Percentiles rank a stretch among this genome's conserved stretches.
phyloP scores from a whole-genome alignment of 1,284 basidiomycete genomes.

The Boletus nobilissimus region DNA sequence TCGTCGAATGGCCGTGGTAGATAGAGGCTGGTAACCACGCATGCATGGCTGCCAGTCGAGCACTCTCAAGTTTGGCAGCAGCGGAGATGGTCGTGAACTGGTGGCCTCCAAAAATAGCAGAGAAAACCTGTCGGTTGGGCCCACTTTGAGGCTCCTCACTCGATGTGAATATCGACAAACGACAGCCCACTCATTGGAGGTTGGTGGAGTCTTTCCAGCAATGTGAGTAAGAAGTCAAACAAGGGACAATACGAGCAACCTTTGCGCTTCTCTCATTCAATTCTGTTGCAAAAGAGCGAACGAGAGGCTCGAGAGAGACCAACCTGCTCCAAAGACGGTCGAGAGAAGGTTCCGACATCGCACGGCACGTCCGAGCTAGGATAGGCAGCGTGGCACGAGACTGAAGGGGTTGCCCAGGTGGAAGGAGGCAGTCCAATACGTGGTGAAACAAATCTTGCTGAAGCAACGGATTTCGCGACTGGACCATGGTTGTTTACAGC shows the following conservation, averaged over 20 bases:
- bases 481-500: too few relatives aligned
- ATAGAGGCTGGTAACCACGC: not conserved
- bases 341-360: slow-evolving; percentile 9
- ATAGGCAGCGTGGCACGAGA: not conserved
- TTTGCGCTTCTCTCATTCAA: not conserved
- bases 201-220: not conserved
- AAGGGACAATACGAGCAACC: not conserved
- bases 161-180: slow-evolving; percentile 18
- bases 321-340: slow-evolving; percentile 19
- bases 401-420: not conserved
- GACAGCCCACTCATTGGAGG: slow-evolving; percentile 6
- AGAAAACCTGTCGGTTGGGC: not conserved
- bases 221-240: not conserved
- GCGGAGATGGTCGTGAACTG: not conserved
- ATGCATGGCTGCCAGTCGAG: not conserved
- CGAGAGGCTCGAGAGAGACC: slow-evolving; percentile 22
- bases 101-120: not conserved
- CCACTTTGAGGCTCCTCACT: not conserved
- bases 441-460: slow-evolving; percentile 31
- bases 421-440: not conserved
- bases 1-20: not conserved
- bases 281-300: not conserved
- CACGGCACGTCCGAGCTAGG: slow-evolving; percentile 10
- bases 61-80: slow-evolving; percentile 18
- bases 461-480: too few relatives aligned